These are phyloP conservation scores for Hanseniaspora pseudoguilliermondii DNA, from an alignment of 805 yeast species.

Conservation along the genomic window DNA sequence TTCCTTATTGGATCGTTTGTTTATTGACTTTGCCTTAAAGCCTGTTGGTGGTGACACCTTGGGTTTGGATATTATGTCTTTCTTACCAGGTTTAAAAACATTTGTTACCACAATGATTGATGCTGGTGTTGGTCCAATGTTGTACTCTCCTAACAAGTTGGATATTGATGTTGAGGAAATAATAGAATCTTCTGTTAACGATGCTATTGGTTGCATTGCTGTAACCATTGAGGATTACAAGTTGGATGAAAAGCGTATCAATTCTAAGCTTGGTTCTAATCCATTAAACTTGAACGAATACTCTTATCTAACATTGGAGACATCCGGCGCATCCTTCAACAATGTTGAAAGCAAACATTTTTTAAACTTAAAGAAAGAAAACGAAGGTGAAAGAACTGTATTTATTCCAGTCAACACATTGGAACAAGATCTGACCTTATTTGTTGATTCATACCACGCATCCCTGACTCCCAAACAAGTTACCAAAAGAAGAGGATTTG, in stretches of 20 bases:
- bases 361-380: not conserved
- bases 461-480: conserved; percentile 6
- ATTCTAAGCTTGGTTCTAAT: not conserved
- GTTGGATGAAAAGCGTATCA: conserved; percentile 16
- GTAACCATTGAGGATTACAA: conserved; percentile 42
- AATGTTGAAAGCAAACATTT: not conserved
- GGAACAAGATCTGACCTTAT: conserved; percentile 39
- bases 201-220: conserved; percentile 57
- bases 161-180: conserved; percentile 65
- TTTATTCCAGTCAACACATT: conserved; percentile 44
- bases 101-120: conserved; percentile 61
- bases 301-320: conserved; percentile 5
- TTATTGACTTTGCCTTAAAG: conserved; percentile 64
- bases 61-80: conserved; percentile 73
- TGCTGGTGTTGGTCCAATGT: conserved; percentile 58
- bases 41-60: conserved; percentile 86
- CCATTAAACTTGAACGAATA: conserved; percentile 17
- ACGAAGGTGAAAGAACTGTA: conserved; percentile 17
- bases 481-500: conserved; percentile 6
- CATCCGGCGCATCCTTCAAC: conserved; percentile 6
- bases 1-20: conserved; percentile 65
- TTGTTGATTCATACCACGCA: conserved; percentile 5
- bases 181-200: conserved; percentile 49
- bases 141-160: conserved; percentile 70
- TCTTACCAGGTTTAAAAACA: conserved; percentile 64